A percentile compares a stretch with the other conserved stretches of the same genome.
Conservation (phyloP, 2,329 filamentous ascomycete species). For the Rhynchosporium secalis region DNA sequence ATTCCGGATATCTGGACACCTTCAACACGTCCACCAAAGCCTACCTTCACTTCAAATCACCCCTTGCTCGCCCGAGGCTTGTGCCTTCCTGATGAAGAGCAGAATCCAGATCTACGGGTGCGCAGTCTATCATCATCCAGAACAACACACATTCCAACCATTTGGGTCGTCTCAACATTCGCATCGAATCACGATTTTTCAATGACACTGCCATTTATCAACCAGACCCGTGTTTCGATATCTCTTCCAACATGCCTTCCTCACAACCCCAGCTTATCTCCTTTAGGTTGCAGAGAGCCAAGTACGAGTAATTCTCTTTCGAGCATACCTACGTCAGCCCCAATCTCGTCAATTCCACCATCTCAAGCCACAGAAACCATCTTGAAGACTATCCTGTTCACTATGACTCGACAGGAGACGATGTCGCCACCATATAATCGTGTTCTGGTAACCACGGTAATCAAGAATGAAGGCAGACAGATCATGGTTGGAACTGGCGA, state of each 20-base stretch:
- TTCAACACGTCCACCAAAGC: too few relatives aligned
- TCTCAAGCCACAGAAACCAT: background rate
- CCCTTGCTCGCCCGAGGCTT: too few relatives aligned
- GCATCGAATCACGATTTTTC: too few relatives aligned
- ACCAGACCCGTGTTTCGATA: slow-evolving; percentile 3
- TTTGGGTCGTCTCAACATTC: too few relatives aligned
- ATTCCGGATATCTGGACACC: too few relatives aligned
- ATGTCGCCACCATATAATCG: background rate
- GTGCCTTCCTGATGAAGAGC: too few relatives aligned
- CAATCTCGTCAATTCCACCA: background rate
- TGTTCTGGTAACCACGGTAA: background rate
- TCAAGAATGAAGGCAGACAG: background rate
- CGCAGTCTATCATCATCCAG: too few relatives aligned
- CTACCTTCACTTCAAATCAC: too few relatives aligned
- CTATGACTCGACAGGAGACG: background rate
- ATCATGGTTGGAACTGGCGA: background rate
- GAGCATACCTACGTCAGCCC: too few relatives aligned
- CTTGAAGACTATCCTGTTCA: background rate
- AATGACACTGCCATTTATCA: background rate
- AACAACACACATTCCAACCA: too few relatives aligned
- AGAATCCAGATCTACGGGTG: too few relatives aligned
- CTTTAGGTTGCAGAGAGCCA: background rate
- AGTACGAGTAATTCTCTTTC: background rate
- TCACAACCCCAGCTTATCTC: background rate
- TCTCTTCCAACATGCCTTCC: background rate